Base-by-base conservation (phyloP, 305 asterid genomes). In the Plantago coronopus region DNA sequence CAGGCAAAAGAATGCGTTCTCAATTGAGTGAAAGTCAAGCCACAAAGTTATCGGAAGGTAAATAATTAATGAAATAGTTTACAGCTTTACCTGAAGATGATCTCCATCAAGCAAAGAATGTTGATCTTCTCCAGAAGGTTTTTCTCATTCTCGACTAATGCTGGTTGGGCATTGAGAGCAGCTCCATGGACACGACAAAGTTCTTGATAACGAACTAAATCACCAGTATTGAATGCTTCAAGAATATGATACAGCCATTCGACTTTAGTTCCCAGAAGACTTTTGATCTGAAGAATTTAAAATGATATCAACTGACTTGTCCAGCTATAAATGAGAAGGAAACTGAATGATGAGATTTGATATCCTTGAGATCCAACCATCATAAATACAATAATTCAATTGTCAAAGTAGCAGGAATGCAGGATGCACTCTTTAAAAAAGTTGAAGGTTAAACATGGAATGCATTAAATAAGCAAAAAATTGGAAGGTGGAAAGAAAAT, bases 71-170 rank as follows among this genome's bases (percentile, higher is more conserved):
- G 44, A 12, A 16, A 63, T 38, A 62, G 20, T 29, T 54, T 43
- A 51, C 44, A 3, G 5, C 17, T 11, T 65, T 60, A 90, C 97
- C 96, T 85, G 88, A 90, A 90, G 54, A 87, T 87, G 44, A 85
- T 90, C 73, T 90, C 97, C 96, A 91, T 91, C 80, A 91, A 81
- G 72, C 96, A 85, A 54, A 91, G 96, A 68, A 91, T 91, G 83
- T 88, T 91, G 62, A 91, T 88, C 81, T 91, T 91, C 74, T 88
- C 98, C 64, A 88, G 79, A 72, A 91, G 96, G 64, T 76, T 91
- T 62, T 79, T 85, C 89, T 85, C 96, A 69, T 91, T 91, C 88
- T 85, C 87, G 71, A 85, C 96, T 60, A 91, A 57, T 18, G 94
- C 94, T 37, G 96, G 96, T 77, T 91, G 95, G 69, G 86, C 63